These are phyloP conservation scores for Pittosporum tobira DNA, from an alignment of 129 eudicot genomes.

Conservation along the genomic window DNA sequence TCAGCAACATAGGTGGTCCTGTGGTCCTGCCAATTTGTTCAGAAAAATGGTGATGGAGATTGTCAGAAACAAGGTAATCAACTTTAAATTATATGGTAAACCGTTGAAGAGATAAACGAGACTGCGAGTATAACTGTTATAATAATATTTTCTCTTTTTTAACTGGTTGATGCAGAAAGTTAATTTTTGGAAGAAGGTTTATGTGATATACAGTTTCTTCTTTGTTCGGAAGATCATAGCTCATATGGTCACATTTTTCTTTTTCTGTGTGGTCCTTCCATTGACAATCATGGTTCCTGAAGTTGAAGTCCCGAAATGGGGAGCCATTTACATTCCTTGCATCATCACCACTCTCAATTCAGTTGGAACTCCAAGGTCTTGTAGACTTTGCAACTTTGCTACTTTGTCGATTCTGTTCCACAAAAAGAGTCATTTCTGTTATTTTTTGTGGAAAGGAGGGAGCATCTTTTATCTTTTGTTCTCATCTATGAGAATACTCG, in stretches of 20 bases:
- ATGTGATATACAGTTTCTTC: conserved; percentile 93
- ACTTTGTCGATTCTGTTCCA: too few species aligned
- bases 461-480: too few species aligned
- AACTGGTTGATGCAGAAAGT: conserved; percentile 53
- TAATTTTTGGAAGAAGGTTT: conserved; percentile 68
- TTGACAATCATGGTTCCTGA: conserved; percentile 70
- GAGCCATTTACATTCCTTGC: conserved; percentile 85
- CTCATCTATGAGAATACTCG: background rate
- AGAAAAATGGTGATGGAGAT: conserved; percentile 90
- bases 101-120: background rate
- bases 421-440: too few species aligned
- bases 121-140: background rate
- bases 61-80: conserved; percentile 59
- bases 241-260: conserved; percentile 91
- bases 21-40: conserved; percentile 95
- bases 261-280: conserved; percentile 79
- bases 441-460: too few species aligned
- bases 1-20: conserved; percentile 98
- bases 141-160: background rate
- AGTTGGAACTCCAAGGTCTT: conserved; percentile 93
- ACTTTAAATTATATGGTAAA: background rate
- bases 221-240: conserved; percentile 84
- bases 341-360: conserved; percentile 77
- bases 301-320: conserved; percentile 86
- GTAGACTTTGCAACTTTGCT: background rate